Evolutionary conservation across 164 flowering plant genomes (phyloP).

Genomic region (Umbellularia californica): DNA sequence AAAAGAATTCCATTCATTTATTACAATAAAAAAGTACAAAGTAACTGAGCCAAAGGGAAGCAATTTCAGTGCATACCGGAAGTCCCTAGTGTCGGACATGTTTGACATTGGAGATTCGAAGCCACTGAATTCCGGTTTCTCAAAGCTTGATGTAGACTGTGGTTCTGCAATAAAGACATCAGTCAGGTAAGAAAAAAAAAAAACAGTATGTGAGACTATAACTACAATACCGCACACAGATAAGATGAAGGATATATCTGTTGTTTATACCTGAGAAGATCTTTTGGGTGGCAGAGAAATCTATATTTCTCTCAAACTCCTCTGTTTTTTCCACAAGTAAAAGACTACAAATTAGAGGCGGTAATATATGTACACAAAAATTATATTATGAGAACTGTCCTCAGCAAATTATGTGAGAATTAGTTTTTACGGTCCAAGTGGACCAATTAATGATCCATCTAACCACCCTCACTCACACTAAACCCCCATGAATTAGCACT

Average conservation of each 20-base stretch:
- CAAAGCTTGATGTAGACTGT: conserved; percentile 16
- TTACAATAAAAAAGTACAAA: not conserved
- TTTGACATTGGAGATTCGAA: conserved; percentile 22
- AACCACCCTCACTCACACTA: too few species aligned
- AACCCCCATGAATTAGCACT: too few species aligned
- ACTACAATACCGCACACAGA: not conserved
- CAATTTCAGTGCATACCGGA: conserved; percentile 26
- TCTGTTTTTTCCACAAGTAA: conserved; percentile 6
- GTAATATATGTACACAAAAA: too few species aligned
- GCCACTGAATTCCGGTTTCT: conserved; percentile 17
- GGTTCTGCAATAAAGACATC: conserved; percentile 23
- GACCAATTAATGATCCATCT: too few species aligned
- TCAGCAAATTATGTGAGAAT: too few species aligned
- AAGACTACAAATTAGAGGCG: not conserved
- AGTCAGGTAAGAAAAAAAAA: not conserved
- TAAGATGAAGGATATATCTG: not conserved
- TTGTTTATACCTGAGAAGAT: conserved; percentile 14
- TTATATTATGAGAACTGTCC: too few species aligned
- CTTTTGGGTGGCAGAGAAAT: conserved; percentile 11
- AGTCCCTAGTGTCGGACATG: conserved; percentile 19
- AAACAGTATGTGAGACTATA: not conserved
- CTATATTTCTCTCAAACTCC: conserved; percentile 4
- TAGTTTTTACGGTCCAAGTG: too few species aligned
- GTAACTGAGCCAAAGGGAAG: not conserved
- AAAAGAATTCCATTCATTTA: not conserved